Conservation (phyloP, 1,139 yeast species). For the Suhomyces bokatorum region DNA sequence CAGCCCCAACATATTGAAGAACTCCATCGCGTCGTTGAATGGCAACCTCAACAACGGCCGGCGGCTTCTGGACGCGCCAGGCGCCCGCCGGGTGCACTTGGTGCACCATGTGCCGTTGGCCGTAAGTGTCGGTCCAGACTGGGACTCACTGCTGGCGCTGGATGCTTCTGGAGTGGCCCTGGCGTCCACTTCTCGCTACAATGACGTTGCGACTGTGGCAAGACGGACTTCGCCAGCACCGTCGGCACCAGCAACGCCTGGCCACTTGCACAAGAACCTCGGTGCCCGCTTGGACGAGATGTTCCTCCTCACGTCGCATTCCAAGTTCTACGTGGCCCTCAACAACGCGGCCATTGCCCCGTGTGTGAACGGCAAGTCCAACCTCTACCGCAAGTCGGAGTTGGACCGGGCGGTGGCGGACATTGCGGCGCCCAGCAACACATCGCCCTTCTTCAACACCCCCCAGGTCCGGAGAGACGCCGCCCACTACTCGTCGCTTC, state of each 20-base stretch:
- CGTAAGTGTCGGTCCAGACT: conserved; percentile 30
- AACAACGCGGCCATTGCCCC: conserved; percentile 81
- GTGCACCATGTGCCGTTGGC: conserved; percentile 84
- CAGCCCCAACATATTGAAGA: conserved; percentile 59
- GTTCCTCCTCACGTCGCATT: conserved; percentile 81
- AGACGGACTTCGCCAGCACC: conserved; percentile 1
- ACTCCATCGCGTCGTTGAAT: conserved; percentile 61
- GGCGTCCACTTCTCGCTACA: neutral
- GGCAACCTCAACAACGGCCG: conserved; percentile 50
- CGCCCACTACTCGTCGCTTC: conserved; percentile 22
- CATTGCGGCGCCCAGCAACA: conserved; percentile 8
- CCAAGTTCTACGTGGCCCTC: conserved; percentile 78
- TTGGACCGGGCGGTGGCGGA: conserved; percentile 60
- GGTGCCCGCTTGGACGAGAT: conserved; percentile 85
- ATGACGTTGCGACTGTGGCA: neutral
- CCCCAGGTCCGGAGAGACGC: conserved; percentile 36
- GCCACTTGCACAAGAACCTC: conserved; percentile 29
- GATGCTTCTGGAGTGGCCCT: too few relatives aligned
- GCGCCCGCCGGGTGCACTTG: conserved; percentile 52
- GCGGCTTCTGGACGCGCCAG: conserved; percentile 14
- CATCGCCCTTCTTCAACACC: conserved; percentile 35
- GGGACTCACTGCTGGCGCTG: neutral
- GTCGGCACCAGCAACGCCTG: neutral
- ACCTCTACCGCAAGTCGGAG: conserved; percentile 69
- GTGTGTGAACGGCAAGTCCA: conserved; percentile 92